Evolutionary conservation across 2,329 filamentous ascomycete species (phyloP).

Genomic region (Ophiostoma australiae): DNA sequence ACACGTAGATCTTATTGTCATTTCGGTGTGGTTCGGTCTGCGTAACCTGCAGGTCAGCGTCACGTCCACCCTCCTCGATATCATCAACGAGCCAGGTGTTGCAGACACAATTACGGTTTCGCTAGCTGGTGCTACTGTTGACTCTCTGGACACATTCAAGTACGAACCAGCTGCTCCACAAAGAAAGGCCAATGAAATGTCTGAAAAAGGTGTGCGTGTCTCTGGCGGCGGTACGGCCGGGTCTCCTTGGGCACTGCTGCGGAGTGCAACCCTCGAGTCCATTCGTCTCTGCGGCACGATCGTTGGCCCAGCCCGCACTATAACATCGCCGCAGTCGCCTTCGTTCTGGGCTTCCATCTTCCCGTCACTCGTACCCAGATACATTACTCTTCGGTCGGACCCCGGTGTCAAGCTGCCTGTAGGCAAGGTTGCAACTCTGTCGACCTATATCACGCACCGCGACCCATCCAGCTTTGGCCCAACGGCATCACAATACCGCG

Average conservation of each 20-base stretch:
- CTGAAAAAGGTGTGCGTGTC: neutral
- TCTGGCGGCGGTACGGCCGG: slow-evolving; percentile 17
- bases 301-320: slow-evolving; percentile 14
- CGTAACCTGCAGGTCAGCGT: slow-evolving; percentile 24
- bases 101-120: slow-evolving; percentile 17
- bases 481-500: neutral
- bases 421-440: neutral
- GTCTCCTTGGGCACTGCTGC: slow-evolving; percentile 21
- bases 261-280: slow-evolving; percentile 21
- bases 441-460: neutral
- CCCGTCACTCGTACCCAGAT: neutral
- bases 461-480: neutral
- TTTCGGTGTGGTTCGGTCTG: slow-evolving; percentile 23
- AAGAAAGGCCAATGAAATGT: neutral
- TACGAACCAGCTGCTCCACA: neutral
- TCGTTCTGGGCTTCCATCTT: neutral
- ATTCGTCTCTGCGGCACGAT: slow-evolving; percentile 21
- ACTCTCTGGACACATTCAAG: neutral
- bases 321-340: neutral
- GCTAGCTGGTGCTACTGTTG: neutral
- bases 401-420: neutral
- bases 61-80: slow-evolving; percentile 21
- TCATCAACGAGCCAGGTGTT: slow-evolving; percentile 22
- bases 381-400: neutral
- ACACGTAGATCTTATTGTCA: slow-evolving; percentile 14